phyloP scores from a whole-genome alignment of 176 grass and related monocot species.

The Thinopyrum elongatum region DNA sequence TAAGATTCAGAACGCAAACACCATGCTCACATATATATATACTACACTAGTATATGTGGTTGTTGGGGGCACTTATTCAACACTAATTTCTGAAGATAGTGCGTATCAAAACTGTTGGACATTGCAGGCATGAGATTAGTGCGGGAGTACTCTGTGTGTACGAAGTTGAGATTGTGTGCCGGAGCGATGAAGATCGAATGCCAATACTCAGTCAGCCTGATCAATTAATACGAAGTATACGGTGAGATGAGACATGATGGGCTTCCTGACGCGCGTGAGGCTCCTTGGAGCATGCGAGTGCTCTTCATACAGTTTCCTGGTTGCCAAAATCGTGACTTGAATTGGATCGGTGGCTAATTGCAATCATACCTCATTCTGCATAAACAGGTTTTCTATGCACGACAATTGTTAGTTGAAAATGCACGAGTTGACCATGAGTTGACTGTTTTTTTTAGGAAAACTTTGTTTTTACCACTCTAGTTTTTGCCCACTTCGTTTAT shows the following conservation, averaged over 20 bases:
- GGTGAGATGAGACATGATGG: not conserved
- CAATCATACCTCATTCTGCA: not conserved
- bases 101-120: not conserved
- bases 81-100: not conserved
- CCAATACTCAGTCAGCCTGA: no score
- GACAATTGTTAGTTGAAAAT: no score
- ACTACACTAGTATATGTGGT: no score
- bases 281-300: not conserved
- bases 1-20: no score
- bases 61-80: not conserved
- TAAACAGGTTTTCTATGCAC: no score
- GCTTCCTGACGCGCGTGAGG: not conserved
- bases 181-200: no score
- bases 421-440: no score
- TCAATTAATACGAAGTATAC: not conserved
- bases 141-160: not conserved
- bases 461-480: no score
- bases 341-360: not conserved
- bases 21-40: no score
- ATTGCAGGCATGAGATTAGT: not conserved
- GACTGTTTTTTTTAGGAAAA: no score
- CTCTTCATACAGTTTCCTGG: not conserved
- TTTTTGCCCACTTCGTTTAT: no score
- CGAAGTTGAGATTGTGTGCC: not conserved
- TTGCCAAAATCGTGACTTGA: not conserved